These are phyloP conservation scores for Rhododendron molle DNA, from an alignment of 148 eudicot genomes.

Conservation along the genomic window DNA sequence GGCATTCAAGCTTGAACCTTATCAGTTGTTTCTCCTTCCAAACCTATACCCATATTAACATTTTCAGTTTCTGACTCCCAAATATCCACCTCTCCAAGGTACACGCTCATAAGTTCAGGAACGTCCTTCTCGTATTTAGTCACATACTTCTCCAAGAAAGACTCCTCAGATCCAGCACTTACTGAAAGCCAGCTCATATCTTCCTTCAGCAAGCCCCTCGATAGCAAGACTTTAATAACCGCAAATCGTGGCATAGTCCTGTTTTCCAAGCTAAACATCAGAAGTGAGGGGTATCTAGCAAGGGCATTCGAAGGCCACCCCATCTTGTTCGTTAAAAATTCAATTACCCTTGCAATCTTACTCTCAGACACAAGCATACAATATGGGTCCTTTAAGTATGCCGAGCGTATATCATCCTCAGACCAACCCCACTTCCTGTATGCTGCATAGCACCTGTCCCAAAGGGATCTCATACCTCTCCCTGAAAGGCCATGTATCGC, in stretches of 20 bases:
- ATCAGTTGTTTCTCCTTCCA: not conserved
- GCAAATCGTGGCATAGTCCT: not conserved
- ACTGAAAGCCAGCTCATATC: not conserved
- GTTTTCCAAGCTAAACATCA: not conserved
- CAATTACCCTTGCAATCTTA: not conserved
- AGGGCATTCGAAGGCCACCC: not conserved
- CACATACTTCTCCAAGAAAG: not conserved
- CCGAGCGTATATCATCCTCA: not conserved
- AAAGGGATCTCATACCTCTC: not conserved
- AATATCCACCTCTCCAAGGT: not conserved
- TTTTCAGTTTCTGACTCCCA: not conserved
- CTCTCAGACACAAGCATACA: not conserved
- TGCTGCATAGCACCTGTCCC: not conserved
- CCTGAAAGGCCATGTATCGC: not conserved
- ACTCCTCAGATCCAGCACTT: not conserved
- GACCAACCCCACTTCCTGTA: not conserved
- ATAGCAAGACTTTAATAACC: not conserved
- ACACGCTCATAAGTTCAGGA: not conserved
- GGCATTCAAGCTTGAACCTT: not conserved
- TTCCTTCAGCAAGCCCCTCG: not conserved
- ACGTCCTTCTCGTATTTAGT: not conserved
- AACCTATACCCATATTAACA: not conserved
- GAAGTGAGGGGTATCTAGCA: not conserved
- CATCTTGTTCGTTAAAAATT: not conserved
- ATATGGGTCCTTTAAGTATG: not conserved